Conservation (phyloP, 177 flowering plant species). For the Tripterygium wilfordii region DNA sequence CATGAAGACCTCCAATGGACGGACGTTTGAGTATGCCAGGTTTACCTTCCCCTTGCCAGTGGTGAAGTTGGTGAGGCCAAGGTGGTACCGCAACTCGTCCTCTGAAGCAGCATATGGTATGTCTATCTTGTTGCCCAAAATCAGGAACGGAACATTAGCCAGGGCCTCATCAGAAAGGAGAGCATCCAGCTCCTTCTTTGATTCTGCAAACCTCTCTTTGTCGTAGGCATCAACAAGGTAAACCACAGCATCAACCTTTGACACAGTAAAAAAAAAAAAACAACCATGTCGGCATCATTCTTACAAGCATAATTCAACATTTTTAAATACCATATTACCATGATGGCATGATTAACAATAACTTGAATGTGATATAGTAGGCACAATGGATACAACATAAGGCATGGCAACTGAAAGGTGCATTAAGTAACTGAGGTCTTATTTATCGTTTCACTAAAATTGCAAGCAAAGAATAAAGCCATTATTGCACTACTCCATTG, state of each 20-base stretch:
- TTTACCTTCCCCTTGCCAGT: constrained; percentile 65
- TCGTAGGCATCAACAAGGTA: constrained; percentile 63
- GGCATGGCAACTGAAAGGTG: too few relatives aligned
- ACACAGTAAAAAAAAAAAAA: too few relatives aligned
- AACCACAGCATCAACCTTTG: constrained; percentile 61
- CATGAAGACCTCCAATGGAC: constrained; percentile 67
- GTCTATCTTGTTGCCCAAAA: constrained; percentile 61
- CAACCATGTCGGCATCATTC: too few relatives aligned
- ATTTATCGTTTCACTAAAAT: too few relatives aligned
- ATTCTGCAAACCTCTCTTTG: constrained; percentile 64
- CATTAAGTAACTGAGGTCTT: too few relatives aligned
- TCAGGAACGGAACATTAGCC: constrained; percentile 45
- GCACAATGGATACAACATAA: too few relatives aligned
- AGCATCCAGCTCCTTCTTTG: constrained; percentile 57
- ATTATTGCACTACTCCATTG: too few relatives aligned
- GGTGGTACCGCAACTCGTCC: constrained; percentile 56
- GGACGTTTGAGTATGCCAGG: constrained; percentile 48
- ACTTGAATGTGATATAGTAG: too few relatives aligned
- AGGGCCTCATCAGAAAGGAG: constrained; percentile 57
- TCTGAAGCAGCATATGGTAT: constrained; percentile 67
- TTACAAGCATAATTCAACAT: too few relatives aligned
- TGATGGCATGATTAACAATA: too few relatives aligned
- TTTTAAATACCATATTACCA: too few relatives aligned
- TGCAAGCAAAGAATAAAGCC: too few relatives aligned
- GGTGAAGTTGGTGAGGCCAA: constrained; percentile 52